A percentile compares a stretch with the other conserved stretches of the same genome.
phyloP scores from a whole-genome alignment of 129 eudicot species.

The Centella asiatica region DNA sequence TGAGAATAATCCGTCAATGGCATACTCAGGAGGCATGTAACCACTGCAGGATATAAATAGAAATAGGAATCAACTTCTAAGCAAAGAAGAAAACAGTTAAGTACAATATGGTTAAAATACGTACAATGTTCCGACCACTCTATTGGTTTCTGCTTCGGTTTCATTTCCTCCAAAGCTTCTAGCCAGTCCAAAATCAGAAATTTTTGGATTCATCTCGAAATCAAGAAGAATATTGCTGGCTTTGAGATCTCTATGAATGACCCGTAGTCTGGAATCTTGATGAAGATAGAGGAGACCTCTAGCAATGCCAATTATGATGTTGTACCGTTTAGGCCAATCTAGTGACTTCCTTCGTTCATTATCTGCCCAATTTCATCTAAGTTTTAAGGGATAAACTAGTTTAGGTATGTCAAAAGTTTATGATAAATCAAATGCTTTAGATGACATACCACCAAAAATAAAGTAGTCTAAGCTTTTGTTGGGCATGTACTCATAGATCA shows the following conservation, averaged over 20 bases:
- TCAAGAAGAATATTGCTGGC: constrained; percentile 5
- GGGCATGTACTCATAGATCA: background rate
- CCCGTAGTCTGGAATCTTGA: constrained; percentile 6
- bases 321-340: constrained; percentile 1
- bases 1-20: constrained; percentile 42
- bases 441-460: background rate
- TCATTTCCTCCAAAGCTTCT: constrained; percentile 1
- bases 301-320: constrained; percentile 2
- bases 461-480: constrained; percentile 1
- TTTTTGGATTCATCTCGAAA: background rate
- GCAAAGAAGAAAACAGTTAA: background rate
- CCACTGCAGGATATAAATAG: constrained; percentile 23
- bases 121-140: constrained; percentile 6
- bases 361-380: background rate
- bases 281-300: constrained; percentile 2
- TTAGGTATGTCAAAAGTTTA: background rate
- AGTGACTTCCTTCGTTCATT: background rate
- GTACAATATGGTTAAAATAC: background rate
- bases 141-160: background rate
- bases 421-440: background rate
- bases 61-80: background rate
- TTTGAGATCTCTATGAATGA: constrained; percentile 4
- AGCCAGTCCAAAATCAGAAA: constrained; percentile 2
- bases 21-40: constrained; percentile 51
- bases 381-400: too few relatives aligned